Conservation (phyloP, 495 filamentous ascomycete genomes). For the Lophium mytilinum region DNA sequence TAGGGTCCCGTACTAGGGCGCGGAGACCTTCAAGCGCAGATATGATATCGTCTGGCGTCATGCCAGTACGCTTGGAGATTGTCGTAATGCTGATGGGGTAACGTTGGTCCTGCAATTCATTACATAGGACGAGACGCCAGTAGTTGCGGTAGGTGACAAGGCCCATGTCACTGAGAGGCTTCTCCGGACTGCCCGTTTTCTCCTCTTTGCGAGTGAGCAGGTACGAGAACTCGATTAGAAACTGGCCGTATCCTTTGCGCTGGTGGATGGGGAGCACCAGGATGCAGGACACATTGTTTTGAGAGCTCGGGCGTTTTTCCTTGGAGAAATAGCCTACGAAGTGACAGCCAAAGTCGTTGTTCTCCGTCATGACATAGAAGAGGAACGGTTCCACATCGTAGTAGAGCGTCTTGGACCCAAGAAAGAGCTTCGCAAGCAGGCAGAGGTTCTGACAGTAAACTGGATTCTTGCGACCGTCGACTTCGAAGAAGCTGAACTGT, state of each 20-base stretch:
- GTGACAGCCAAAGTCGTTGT: slow-evolving; percentile 85
- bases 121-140: slow-evolving; percentile 83
- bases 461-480: slow-evolving; percentile 92
- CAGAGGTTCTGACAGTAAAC: slow-evolving; percentile 98
- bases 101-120: slow-evolving; percentile 60
- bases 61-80: slow-evolving; percentile 84
- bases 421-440: slow-evolving; percentile 87
- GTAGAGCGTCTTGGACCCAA: slow-evolving; percentile 95
- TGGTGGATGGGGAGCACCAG: slow-evolving; percentile 92
- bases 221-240: slow-evolving; percentile 97
- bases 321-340: slow-evolving; percentile 99
- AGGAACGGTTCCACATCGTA: slow-evolving; percentile 98
- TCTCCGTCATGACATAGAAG: slow-evolving; percentile 98
- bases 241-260: slow-evolving; percentile 91
- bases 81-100: slow-evolving; percentile 58
- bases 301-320: slow-evolving; percentile 90
- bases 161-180: slow-evolving; percentile 96
- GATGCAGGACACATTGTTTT: slow-evolving; percentile 97
- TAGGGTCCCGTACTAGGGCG: slow-evolving; percentile 80
- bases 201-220: slow-evolving; percentile 86
- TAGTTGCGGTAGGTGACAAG: slow-evolving; percentile 95
- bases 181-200: slow-evolving; percentile 94
- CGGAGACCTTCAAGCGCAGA: slow-evolving; percentile 84
- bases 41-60: slow-evolving; percentile 94
- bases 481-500: slow-evolving; percentile 91